phyloP scores from a whole-genome alignment of 192 early-diverging fungal species.

The Coemansia sp. region DNA sequence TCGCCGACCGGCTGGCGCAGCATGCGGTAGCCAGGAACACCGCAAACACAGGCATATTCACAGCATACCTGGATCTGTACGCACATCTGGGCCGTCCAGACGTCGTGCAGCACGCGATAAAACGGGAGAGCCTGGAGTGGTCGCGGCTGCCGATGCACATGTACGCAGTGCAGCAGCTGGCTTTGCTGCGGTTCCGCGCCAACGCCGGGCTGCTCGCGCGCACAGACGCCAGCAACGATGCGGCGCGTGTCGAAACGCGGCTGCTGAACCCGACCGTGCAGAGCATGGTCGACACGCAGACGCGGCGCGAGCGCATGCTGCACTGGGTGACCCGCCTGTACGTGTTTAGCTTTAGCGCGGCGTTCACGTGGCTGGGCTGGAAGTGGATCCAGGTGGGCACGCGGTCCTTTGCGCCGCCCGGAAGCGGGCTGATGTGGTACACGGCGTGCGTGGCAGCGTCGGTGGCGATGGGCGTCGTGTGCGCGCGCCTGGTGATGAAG shows the following conservation, averaged over 20 bases:
- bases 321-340: background rate
- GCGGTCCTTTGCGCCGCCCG: background rate
- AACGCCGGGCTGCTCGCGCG: conserved; percentile 5
- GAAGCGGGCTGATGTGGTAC: background rate
- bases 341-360: background rate
- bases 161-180: conserved; percentile 27
- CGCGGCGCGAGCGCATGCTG: conserved; percentile 14
- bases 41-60: background rate
- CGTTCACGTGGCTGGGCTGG: background rate
- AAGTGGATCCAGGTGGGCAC: conserved; percentile 21
- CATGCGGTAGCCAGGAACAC: no score
- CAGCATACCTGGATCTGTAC: conserved; percentile 34
- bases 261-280: conserved; percentile 5
- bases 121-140: conserved; percentile 14
- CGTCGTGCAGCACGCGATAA: conserved; percentile 26
- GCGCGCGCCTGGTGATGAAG: conserved; percentile 15
- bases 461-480: background rate
- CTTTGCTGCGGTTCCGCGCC: conserved; percentile 15
- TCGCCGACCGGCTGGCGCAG: conserved; percentile 26
- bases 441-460: background rate
- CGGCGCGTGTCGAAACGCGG: background rate
- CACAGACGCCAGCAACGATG: background rate
- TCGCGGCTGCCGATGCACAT: conserved; percentile 10
- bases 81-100: conserved; percentile 41
- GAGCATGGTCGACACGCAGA: conserved; percentile 10